A percentile compares a stretch with the other conserved stretches of the same genome.
phyloP scores from a whole-genome alignment of 2,329 filamentous ascomycete genomes.

The Penicillium vulpinum region DNA sequence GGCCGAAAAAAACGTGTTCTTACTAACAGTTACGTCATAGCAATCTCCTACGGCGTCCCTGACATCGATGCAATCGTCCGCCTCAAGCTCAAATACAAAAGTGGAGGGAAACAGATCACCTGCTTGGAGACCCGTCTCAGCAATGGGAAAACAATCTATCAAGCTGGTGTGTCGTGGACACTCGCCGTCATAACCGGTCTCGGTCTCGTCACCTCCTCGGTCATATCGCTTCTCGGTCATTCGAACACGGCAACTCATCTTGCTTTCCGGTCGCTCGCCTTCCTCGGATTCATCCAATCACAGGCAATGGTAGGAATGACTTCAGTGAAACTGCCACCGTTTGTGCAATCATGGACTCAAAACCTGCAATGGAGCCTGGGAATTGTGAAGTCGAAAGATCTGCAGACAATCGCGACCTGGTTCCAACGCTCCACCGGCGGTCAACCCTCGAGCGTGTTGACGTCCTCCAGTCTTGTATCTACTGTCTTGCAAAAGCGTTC shows the following conservation, averaged over 20 bases:
- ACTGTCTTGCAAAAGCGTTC: conserved; percentile 72
- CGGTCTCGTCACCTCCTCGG: conserved; percentile 76
- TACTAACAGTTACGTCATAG: conserved; percentile 32
- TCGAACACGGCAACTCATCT: conserved; percentile 93
- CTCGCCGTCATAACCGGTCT: conserved; percentile 84
- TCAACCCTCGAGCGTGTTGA: conserved; percentile 73
- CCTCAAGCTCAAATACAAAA: conserved; percentile 14
- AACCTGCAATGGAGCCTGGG: conserved; percentile 99
- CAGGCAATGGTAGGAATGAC: conserved; percentile 88
- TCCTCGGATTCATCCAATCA: conserved; percentile 91
- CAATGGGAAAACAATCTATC: conserved; percentile 61
- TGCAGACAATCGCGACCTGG: conserved; percentile 89
- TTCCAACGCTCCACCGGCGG: conserved; percentile 93
- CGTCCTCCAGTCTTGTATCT: conserved; percentile 69
- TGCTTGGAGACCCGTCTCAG: conserved; percentile 41
- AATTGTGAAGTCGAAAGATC: conserved; percentile 78
- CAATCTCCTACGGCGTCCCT: conserved; percentile 82
- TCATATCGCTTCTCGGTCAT: conserved; percentile 86
- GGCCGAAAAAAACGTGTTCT: not conserved
- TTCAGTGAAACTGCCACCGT: conserved; percentile 75
- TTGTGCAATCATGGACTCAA: conserved; percentile 90
- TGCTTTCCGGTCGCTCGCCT: conserved; percentile 83
- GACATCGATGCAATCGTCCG: conserved; percentile 41
- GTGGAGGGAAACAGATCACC: conserved; percentile 8
- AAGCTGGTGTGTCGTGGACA: conserved; percentile 83